Base-by-base conservation (phyloP, 1,139 yeast genomes). In the Tardiomyces blankii region DNA sequence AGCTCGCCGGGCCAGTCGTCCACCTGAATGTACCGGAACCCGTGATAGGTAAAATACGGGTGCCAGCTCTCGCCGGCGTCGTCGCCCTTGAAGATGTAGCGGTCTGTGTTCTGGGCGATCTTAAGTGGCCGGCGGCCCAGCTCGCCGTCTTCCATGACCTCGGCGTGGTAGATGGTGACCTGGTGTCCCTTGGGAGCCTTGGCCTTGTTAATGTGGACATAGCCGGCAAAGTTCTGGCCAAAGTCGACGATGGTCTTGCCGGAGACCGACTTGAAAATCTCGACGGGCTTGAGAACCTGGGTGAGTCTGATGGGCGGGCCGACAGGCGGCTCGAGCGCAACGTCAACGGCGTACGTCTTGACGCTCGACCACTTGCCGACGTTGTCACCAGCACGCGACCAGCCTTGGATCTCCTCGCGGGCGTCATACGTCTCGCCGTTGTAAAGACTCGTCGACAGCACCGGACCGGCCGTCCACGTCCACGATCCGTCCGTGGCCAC, bases 401-500 rank as follows among this genome's bases (percentile, higher is more conserved):
- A 54, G 12, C 46, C 49, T 9, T 38, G 42, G 11, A 39, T 16
- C 46, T 53, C 58, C 40, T 45, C 41, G n/a, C 21, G 46, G 18
- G 59, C 55, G 42, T 56, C 58, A 32, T 56, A 56, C n/a, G 43
- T 30, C 43, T 56, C 60, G 16, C 60, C 60, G 27, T 55, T 45
- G 45, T 56, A 56, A 14, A 56, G 21, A 33, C 51, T 53, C 4
- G 56, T 42, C 14, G 47, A 43, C 16, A 48, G 18, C 19, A 56
- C 43, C 4, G 60, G 57, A 2, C 59, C 59, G n/a, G 39, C 14
- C 2, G 46, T 38, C 41, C 50, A 45, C 18, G 35, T 42, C 60
- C 60, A 56, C 5, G 51, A 27, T 11, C 38, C 41, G 41, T 54
- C 57, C 2, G 60, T 54, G 18, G 21, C 28, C 13, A 54, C 9